These are phyloP conservation scores for Martensiomyces pterosporus DNA, from an alignment of 192 early-diverging fungal genomes.

Conservation along the genomic window DNA sequence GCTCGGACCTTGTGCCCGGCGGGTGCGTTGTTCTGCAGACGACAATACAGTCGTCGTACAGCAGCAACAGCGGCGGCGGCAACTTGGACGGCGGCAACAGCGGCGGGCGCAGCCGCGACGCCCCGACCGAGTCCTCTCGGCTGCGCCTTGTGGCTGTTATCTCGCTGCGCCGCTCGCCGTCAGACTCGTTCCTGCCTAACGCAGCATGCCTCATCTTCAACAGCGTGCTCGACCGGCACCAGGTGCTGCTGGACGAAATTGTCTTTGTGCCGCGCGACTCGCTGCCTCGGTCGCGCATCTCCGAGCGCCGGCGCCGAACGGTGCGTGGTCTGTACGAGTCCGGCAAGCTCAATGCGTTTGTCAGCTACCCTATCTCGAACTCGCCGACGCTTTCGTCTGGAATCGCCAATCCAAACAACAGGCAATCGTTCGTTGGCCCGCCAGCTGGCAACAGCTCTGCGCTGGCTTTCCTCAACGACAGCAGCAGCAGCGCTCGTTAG, in stretches of 20 bases:
- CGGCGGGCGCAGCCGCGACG: not conserved
- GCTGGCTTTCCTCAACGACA: no score
- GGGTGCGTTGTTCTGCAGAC: constrained; percentile 42
- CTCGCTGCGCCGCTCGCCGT: constrained; percentile 27
- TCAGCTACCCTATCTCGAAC: constrained; percentile 26
- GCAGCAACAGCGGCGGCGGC: not conserved
- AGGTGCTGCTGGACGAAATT: constrained; percentile 67
- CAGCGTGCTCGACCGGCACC: constrained; percentile 66
- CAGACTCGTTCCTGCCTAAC: constrained; percentile 44
- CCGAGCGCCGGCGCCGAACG: constrained; percentile 51
- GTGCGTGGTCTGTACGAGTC: constrained; percentile 42
- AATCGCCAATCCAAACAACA: constrained; percentile 21
- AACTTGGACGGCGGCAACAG: not conserved
- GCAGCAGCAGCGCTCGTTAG: no score
- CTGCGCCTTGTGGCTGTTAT: constrained; percentile 37
- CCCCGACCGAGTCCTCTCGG: constrained; percentile 1
- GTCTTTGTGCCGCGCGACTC: constrained; percentile 55
- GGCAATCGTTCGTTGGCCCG: constrained; percentile 25
- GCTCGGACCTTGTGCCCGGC: constrained; percentile 41
- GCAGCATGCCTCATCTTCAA: constrained; percentile 59
- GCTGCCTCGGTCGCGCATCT: constrained; percentile 60
- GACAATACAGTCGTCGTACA: constrained; percentile 8
- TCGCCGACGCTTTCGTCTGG: constrained; percentile 22
- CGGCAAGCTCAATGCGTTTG: constrained; percentile 35
- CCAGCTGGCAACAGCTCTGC: no score